Evolutionary conservation across 1,139 yeast genomes (phyloP), one percentile per base, ranked within the genome.

Genomic region (Entelexis paramagnoliae): DNA sequence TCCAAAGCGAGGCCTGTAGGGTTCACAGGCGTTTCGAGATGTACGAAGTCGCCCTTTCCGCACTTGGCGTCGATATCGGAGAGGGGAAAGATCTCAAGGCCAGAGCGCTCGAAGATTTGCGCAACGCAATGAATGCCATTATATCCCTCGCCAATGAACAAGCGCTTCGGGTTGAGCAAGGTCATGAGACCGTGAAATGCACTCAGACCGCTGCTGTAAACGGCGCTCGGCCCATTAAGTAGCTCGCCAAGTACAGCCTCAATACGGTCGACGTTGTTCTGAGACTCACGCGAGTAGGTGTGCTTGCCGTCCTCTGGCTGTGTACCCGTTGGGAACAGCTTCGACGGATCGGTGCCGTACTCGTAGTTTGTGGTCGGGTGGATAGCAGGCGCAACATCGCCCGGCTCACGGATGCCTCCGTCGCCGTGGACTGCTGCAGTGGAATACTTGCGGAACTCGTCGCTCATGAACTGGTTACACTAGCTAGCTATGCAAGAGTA

Each of bases 1-100:
- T 83, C 86, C 50, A 72, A 69, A n/a, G 81, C 77, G 6, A 75
- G 70, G 1, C 96, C 96, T 50, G 75, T 77, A 19, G 96, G 96
- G 65, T 89, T 89, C 53, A 86, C 79, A 0, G 96, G 96, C 0
- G 94, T 80, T 67, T 88, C 96, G 45, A 88, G 63, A 63, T 87
- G 95, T 35, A 88, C 75, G 41, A 88, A 68, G 64, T 88, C 96
- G 28, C 96, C 96, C 34, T 68, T 59, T 17, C 74, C 69, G 51
- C 83, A 69, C 30, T 76, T 69, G 45, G 72, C 67, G 51, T 79
- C 80, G 28, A 77, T 78, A 6, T 72, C 75, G 16, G 74, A 72
- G 32, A 83, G 69, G 0, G 73, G 65, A 47, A 78, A 70, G 50
- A 76, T 72, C 58, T 81, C 72, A 50, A 81, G 64, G 1, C 81